These are phyloP conservation scores for Solanum bulbocastanum DNA, from an alignment of 257 asterid genomes.

Conservation along the genomic window DNA sequence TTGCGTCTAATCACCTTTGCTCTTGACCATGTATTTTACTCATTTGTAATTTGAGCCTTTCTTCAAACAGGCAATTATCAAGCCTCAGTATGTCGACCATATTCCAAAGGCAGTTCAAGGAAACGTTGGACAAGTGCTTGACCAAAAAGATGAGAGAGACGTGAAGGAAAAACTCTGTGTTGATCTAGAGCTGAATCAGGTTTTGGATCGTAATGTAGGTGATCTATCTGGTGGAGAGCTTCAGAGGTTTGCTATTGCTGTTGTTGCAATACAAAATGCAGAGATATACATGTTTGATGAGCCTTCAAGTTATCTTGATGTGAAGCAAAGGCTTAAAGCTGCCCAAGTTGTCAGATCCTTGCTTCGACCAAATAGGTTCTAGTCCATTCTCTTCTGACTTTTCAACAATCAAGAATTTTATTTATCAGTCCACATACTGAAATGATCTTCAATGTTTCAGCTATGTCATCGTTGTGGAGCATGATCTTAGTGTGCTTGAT, in stretches of 20 bases:
- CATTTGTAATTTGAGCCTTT: neutral
- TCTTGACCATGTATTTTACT: neutral
- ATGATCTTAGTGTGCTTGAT: constrained; percentile 93
- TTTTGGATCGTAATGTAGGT: constrained; percentile 92
- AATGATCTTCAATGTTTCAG: constrained; percentile 24
- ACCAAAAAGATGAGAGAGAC: constrained; percentile 93
- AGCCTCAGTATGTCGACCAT: constrained; percentile 97
- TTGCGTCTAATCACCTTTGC: neutral
- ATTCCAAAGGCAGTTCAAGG: constrained; percentile 99
- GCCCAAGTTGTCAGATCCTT: constrained; percentile 93
- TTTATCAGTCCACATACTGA: neutral
- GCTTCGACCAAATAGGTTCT: constrained; percentile 85
- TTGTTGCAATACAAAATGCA: constrained; percentile 87
- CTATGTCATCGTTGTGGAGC: constrained; percentile 96
- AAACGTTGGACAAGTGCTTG: constrained; percentile 92
- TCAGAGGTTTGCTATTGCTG: constrained; percentile 98
- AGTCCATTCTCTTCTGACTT: neutral
- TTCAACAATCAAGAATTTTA: neutral
- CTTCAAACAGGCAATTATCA: constrained; percentile 67
- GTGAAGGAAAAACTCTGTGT: constrained; percentile 54
- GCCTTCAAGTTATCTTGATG: constrained; percentile 99
- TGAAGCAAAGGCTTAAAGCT: constrained; percentile 95
- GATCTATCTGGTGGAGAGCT: constrained; percentile 99
- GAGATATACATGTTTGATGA: constrained; percentile 99
- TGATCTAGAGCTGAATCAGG: constrained; percentile 90